Evolutionary conservation across 768 basidiomycete species (phyloP), one percentile per base, ranked within the genome.

Genomic region (Lenzites betulinus): DNA sequence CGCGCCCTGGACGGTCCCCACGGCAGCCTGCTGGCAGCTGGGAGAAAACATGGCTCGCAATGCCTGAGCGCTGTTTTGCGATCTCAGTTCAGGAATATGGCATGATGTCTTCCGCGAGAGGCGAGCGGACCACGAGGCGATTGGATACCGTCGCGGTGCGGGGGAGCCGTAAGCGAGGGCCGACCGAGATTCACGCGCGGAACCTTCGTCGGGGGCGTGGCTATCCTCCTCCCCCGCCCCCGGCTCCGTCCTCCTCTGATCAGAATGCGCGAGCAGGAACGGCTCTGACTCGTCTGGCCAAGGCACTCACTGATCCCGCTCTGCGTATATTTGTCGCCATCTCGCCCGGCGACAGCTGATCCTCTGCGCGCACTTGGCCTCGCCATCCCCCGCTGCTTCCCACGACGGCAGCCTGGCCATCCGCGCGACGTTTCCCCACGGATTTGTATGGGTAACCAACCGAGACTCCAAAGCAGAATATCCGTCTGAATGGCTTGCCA

Each of bases 101-200:
- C 49, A 50, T 60, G 59, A 60, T 55, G 54, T 51, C 43, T 61
- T 61, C 54, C 25, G 33, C 54, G 41, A 51, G 30, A 46, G 53
- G 41, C 54, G 54, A 15, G 35, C 26, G 52, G 38, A 36, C 39
- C 48, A 39, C 42, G 48, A 48, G 56, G 54, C 39, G 61, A 62
- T 62, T 58, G 61, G 61, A 38, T 48, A 51, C 9, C 12, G 44
- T 53, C 50, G 54, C 43, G 49, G 33, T 44, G 38, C 39, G 53
- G 16, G 33, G 43, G 42, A 58, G 57, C 52, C 55, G 52, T 38
- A 58, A 63, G 62, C 61, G 55, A 63, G 51, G 55, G 44, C 51
- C 25, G 30, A 58, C 62, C 62, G 62, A 63, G 57, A 43, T 63
- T 63, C 62, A 54, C 62, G 62, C 62, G 62, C 62, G 18, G 57